Conservation (phyloP, 495 filamentous ascomycete species). For the Choiromyces venosus region DNA sequence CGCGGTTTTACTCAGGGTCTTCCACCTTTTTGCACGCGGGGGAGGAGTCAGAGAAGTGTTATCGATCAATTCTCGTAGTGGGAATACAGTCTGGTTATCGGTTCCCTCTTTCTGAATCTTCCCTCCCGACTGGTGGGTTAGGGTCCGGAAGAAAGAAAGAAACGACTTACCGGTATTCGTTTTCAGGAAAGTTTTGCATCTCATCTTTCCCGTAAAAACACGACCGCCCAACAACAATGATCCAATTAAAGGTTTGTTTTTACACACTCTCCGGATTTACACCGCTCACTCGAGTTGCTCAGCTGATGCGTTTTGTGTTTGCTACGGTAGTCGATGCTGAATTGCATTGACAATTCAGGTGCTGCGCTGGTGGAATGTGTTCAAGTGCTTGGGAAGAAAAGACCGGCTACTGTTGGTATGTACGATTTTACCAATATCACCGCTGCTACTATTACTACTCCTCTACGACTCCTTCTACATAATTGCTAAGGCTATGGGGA, state of each 20-base stretch:
- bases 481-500: not conserved
- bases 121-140: not conserved
- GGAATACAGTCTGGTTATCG: not conserved
- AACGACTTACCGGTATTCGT: not conserved
- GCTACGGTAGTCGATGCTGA: slow-evolving; percentile 74
- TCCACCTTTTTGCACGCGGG: not conserved
- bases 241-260: not conserved
- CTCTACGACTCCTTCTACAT: not conserved
- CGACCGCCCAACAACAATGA: not conserved
- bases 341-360: slow-evolving; percentile 99
- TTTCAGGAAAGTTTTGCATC: not conserved
- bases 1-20: not conserved
- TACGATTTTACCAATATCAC: slow-evolving; percentile 3
- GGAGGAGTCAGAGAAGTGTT: not conserved
- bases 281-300: not conserved
- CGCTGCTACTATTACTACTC: not conserved
- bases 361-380: slow-evolving; percentile 96
- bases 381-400: slow-evolving; percentile 83
- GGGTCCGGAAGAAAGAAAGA: not conserved
- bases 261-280: slow-evolving; percentile 26
- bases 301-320: not conserved
- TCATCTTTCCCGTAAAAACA: not conserved
- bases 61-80: not conserved
- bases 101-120: not conserved
- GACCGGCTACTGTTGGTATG: slow-evolving; percentile 83